Evolutionary conservation across 2,329 filamentous ascomycete species (phyloP).

Genomic region (Bertia moriformis): DNA sequence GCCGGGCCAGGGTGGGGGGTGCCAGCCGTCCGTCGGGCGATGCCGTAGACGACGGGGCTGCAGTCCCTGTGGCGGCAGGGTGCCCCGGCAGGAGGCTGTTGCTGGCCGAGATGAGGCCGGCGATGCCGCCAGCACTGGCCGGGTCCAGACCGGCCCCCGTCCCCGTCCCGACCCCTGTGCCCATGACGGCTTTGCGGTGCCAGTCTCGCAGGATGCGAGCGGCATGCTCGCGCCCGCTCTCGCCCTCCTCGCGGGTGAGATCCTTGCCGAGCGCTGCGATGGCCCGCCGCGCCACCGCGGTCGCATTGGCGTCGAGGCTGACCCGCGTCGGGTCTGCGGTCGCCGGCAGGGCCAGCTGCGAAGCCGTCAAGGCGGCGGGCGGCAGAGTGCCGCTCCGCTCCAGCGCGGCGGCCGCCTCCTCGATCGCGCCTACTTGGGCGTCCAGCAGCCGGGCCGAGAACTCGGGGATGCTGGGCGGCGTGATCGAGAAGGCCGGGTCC

Average conservation of each 20-base stretch:
- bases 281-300: conserved; percentile 34
- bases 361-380: conserved; percentile 46
- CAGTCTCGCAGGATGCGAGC: conserved; percentile 84
- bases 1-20: conserved; percentile 67
- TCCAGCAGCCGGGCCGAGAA: conserved; percentile 72
- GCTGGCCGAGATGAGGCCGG: conserved; percentile 72
- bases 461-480: conserved; percentile 72
- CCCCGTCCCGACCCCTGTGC: conserved; percentile 24
- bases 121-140: conserved; percentile 51
- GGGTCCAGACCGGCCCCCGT: conserved; percentile 23
- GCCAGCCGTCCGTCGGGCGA: conserved; percentile 54
- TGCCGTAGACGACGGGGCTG: conserved; percentile 6
- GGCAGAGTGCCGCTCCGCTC: conserved; percentile 55
- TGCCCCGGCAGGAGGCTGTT: conserved; percentile 62
- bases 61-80: conserved; percentile 9
- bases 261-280: conserved; percentile 31
- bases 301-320: conserved; percentile 55
- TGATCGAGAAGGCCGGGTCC: conserved; percentile 81
- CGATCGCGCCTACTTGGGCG: conserved; percentile 36
- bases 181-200: conserved; percentile 65
- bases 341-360: conserved; percentile 22
- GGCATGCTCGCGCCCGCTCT: conserved; percentile 66
- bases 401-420: conserved; percentile 25
- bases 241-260: conserved; percentile 50
- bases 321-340: conserved; percentile 32